Percentiles rank a stretch among this genome's conserved stretches.
These are phyloP conservation scores for Teunomyces funiuensis DNA, from an alignment of 805 yeast genomes.

Conservation along the genomic window DNA sequence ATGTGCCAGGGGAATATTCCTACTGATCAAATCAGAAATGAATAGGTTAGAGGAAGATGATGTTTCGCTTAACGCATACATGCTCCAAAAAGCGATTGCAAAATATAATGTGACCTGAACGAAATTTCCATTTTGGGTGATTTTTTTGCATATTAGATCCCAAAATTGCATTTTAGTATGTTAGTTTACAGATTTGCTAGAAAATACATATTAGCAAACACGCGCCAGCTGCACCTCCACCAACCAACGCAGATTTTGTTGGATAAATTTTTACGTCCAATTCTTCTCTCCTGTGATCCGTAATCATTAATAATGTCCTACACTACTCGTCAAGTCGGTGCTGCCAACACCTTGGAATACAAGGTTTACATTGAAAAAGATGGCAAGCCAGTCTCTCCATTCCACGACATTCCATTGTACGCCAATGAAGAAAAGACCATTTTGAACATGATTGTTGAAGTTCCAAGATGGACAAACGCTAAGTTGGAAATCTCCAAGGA, in stretches of 20 bases:
- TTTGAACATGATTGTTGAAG: conserved; percentile 82
- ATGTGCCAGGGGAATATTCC: conserved; percentile 51
- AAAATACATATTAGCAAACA: not conserved
- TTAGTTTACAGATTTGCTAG: not conserved
- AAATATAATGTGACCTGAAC: conserved; percentile 3
- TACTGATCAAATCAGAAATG: conserved; percentile 60
- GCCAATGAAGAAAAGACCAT: conserved; percentile 92
- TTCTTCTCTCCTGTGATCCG: not conserved
- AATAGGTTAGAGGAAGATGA: conserved; percentile 24
- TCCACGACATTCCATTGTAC: conserved; percentile 76
- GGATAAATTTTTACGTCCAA: not conserved
- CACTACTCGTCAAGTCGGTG: conserved; percentile 91
- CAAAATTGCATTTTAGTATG: not conserved
- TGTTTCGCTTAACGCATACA: conserved; percentile 3
- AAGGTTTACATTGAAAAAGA: conserved; percentile 87
- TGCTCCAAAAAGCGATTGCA: not conserved
- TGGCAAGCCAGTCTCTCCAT: conserved; percentile 92
- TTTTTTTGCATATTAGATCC: conserved; percentile 5
- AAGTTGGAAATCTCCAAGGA: conserved; percentile 93
- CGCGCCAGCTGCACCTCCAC: not conserved
- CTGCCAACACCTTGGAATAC: conserved; percentile 93
- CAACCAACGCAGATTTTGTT: not conserved
- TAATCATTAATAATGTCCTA: conserved; percentile 55
- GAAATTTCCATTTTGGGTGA: not conserved
- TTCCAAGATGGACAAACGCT: conserved; percentile 98